Evolutionary conservation across 2,329 filamentous ascomycete genomes (phyloP), one percentile per base, ranked within the genome.

Genomic region (Conoideocrella luteorostrata): DNA sequence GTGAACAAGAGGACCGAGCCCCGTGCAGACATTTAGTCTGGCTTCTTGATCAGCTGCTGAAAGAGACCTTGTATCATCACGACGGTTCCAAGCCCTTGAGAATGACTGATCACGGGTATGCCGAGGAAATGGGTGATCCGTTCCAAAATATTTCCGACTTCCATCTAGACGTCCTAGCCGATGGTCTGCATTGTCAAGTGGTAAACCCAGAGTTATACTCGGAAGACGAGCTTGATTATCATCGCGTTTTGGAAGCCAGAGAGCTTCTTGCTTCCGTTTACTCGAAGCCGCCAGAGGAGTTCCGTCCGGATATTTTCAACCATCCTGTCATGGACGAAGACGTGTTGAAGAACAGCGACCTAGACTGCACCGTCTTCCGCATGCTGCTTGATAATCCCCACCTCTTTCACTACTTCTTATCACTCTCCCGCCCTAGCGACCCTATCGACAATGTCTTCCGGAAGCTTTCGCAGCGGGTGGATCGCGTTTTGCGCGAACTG

Each of bases 341-440:
- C n/a, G 56, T 68, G 9, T 53, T 72, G 40, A 66, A 66, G 46
- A 62, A 63, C 9, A 61, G 65, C 39, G 72, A 78, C 46, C 61
- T 78, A 1, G 71, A 74, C 49, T 62, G 64, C 35, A 76, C 74
- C 3, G 56, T 80, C 12, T 70, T 75, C 48, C 70, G 70, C 41
- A 75, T 79, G 60, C 63, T 79, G 13, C 61, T 78, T 18, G 65
- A 70, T 48, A 77, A 77, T 51, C 65, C 75, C 54, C 68, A 71
- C 32, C 71, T 79, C 59, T 75, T 78, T 54, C 62, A 72, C 41
- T 72, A 75, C 59, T 72, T 79, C 46, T 63, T 69, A 36, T 65
- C 67, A 13, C 60, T 67, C 7, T 65, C 72, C 43, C 60, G 61
- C n/a, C 63, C 73, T 3, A 57, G 62, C 37, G 71, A 73, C 45